These are phyloP conservation scores for Protomyces inundatus DNA, from an alignment of 1,139 yeast genomes.

Conservation along the genomic window DNA sequence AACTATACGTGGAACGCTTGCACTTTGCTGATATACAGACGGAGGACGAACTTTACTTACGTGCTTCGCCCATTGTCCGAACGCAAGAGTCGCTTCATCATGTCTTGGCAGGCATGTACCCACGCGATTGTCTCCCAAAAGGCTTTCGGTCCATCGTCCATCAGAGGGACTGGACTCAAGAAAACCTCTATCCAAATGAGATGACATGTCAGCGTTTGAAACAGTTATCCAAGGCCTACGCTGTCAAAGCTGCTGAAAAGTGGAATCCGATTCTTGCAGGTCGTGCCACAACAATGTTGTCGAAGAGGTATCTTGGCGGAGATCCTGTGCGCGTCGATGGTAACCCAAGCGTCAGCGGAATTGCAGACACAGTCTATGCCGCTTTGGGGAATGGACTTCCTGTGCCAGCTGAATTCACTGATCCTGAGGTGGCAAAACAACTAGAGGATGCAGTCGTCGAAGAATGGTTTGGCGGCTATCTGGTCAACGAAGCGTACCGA, in stretches of 20 bases:
- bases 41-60: slow-evolving; percentile 29
- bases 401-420: slow-evolving; percentile 30
- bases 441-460: slow-evolving; percentile 31
- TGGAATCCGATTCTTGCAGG: slow-evolving; percentile 34
- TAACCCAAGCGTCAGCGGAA: slow-evolving; percentile 33
- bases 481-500: slow-evolving; percentile 24
- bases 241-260: slow-evolving; percentile 31
- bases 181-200: slow-evolving; percentile 34
- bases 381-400: slow-evolving; percentile 32
- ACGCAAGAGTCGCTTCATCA: slow-evolving; percentile 33
- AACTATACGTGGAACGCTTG: slow-evolving; percentile 32
- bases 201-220: slow-evolving; percentile 31
- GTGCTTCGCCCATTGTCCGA: slow-evolving; percentile 32
- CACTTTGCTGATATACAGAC: slow-evolving; percentile 30
- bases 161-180: slow-evolving; percentile 32
- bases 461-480: slow-evolving; percentile 34
- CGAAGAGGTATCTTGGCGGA: slow-evolving; percentile 26
- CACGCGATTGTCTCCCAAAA: slow-evolving; percentile 27
- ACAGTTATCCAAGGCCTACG: slow-evolving; percentile 31
- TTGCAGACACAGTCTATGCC: slow-evolving; percentile 33
- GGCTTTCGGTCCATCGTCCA: slow-evolving; percentile 28
- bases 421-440: slow-evolving; percentile 26
- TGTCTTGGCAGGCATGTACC: slow-evolving; percentile 33
- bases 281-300: slow-evolving; percentile 29
- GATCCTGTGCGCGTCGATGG: slow-evolving; percentile 33